phyloP scores from a whole-genome alignment of 257 asterid genomes.

The Solanum rostratum region DNA sequence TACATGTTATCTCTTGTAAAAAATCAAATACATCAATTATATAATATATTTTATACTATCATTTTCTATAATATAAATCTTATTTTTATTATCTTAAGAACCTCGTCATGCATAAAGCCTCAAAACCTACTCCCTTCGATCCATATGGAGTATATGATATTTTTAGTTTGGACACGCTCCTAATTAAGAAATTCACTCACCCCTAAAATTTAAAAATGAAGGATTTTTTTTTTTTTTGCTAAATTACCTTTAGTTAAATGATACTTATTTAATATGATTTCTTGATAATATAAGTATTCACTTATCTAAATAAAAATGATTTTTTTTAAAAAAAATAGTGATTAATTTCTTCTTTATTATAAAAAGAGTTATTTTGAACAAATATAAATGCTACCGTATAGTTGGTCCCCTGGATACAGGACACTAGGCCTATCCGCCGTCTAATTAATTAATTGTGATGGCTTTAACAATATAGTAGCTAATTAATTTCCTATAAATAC shows the following conservation, averaged over 20 bases:
- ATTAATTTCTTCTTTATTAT: no score
- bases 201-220: no score
- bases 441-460: not conserved
- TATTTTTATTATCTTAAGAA: no score
- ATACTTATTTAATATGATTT: not conserved
- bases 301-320: not conserved
- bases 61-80: not conserved
- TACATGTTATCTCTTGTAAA: not conserved
- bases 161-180: no score
- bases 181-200: no score
- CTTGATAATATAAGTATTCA: not conserved
- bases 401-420: not conserved
- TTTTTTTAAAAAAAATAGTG: no score
- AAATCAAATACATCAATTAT: no score
- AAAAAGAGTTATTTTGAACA: not conserved
- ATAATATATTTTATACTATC: no score
- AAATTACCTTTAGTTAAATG: not conserved
- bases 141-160: not conserved
- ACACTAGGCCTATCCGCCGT: not conserved
- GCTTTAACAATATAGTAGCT: not conserved
- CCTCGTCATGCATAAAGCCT: not conserved
- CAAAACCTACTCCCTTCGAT: not conserved
- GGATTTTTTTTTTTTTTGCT: no score
- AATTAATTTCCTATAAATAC: not conserved
- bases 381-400: not conserved